Base-by-base conservation (phyloP, 2,329 filamentous ascomycete species). In the Neonectria sp. region DNA sequence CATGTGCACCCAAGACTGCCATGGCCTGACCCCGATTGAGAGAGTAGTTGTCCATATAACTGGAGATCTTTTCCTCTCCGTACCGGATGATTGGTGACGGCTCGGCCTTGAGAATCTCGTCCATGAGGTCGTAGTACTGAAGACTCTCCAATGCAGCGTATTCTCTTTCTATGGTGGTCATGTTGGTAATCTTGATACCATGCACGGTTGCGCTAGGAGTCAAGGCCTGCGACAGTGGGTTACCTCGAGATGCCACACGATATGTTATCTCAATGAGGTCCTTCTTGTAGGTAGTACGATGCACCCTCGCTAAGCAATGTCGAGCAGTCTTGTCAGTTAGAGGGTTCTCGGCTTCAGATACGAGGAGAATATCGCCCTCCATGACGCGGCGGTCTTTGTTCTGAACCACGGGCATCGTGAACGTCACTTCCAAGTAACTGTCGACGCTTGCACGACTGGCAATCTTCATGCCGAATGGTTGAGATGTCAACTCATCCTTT, bases 71-170 rank as follows among this genome's bases (percentile, higher is more conserved):
- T 69, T 93, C 89, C 5, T 95, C 91, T 48, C 90, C 89, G 78
- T 97, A 98, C 7, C 89, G 90, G 59, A 97, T 88, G 73, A 98
- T 90, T 1, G 94, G 95, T 7, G 95, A 98, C 1, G 97, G 96
- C 77, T 95, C 94, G 3, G 95, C 96, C 74, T 91, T 91, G 55
- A 97, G 86, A 63, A 99, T 93, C 81, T 99, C 96, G 65, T 95
- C 92, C 84, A 95, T 97, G 24, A 99, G 86, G 80, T 99, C 96
- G 75, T 98, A 99, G 80, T 97, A 98, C 79, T 97, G 93, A 70
- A 99, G 82, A 75, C 93, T 95, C 82, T 95, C 93, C 33, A 99
- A 83, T 1, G 96, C 94, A 63, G 95, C 96, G 79, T 95, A 99
- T 81, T 99, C 96, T 79, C 96, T 92, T 83, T 99, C 95, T 58